Conservation (phyloP, 2,329 filamentous ascomycete genomes). For the Xylariaceae sp. region DNA sequence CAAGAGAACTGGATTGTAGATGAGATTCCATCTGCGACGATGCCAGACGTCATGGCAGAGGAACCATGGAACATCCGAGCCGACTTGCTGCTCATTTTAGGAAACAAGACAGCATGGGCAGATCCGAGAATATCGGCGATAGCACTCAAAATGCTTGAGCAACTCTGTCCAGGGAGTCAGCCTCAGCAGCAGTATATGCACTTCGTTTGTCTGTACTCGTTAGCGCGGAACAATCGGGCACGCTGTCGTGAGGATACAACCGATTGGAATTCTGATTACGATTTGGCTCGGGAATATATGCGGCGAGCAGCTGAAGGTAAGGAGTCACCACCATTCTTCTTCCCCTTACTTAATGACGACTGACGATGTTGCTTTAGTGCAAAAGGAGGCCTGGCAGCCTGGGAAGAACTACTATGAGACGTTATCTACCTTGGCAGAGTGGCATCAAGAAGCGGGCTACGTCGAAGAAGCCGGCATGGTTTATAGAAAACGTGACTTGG, state of each 20-base stretch:
- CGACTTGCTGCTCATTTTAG: conserved; percentile 25
- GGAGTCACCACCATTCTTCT: not conserved
- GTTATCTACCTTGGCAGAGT: conserved; percentile 22
- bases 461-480: conserved; percentile 18
- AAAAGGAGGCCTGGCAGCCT: conserved; percentile 20
- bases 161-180: conserved; percentile 17
- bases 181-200: conserved; percentile 20
- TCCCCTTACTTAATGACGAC: not conserved
- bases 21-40: conserved; percentile 22
- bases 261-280: conserved; percentile 17
- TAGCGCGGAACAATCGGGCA: conserved; percentile 19
- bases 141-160: conserved; percentile 19
- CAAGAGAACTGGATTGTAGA: conserved; percentile 24
- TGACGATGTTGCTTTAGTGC: conserved; percentile 11
- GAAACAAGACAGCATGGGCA: conserved; percentile 22
- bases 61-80: conserved; percentile 23
- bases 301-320: conserved; percentile 21
- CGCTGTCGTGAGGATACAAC: conserved; percentile 14
- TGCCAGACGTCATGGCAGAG: conserved; percentile 19
- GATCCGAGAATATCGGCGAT: conserved; percentile 23
- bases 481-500: conserved; percentile 18
- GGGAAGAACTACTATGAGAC: conserved; percentile 29
- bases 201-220: conserved; percentile 24
- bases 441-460: conserved; percentile 25
- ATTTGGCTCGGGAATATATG: conserved; percentile 22